These are phyloP conservation scores for Ceratobasidium sp. DNA, from an alignment of 1,284 basidiomycete species.

Conservation along the genomic window DNA sequence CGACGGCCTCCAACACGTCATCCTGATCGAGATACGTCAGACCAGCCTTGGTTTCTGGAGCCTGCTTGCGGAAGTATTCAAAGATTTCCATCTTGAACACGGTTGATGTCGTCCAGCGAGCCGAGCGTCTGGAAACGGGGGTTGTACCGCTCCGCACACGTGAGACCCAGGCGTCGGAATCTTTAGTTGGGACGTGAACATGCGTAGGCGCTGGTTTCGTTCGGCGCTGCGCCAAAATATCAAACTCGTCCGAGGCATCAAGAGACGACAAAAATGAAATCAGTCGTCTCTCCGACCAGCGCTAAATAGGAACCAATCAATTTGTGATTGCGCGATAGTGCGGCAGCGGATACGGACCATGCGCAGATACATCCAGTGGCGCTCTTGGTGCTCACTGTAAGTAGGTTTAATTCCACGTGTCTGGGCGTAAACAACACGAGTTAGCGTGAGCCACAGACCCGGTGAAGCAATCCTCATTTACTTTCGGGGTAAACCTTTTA, in stretches of 20 bases:
- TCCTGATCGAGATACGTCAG: constrained; percentile 41
- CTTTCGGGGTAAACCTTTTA: constrained; percentile 43
- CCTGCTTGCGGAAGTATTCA: constrained; percentile 35
- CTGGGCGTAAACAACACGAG: background rate
- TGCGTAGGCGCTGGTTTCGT: constrained; percentile 29
- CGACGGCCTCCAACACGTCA: constrained; percentile 37
- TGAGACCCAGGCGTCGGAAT: constrained; percentile 40
- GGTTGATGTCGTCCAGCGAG: constrained; percentile 44
- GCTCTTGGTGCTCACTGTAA: constrained; percentile 44
- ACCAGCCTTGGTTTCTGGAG: constrained; percentile 34
- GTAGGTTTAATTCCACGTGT: constrained; percentile 31
- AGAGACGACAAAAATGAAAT: constrained; percentile 19
- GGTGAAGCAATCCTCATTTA: background rate
- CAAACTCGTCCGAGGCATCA: constrained; percentile 32
- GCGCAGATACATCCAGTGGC: constrained; percentile 43
- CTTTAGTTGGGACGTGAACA: constrained; percentile 26
- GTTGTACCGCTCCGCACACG: constrained; percentile 38
- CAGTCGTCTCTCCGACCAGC: constrained; percentile 27
- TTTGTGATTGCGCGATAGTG: background rate
- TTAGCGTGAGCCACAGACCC: background rate
- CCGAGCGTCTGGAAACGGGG: constrained; percentile 41
- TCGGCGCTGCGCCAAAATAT: constrained; percentile 18
- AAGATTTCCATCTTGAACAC: constrained; percentile 44
- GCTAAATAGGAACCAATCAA: constrained; percentile 7
- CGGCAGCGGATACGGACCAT: constrained; percentile 15